A percentile compares a stretch with the other conserved stretches of the same genome.
phyloP scores from a whole-genome alignment of 1,139 yeast species.

The Pichia sp. region DNA sequence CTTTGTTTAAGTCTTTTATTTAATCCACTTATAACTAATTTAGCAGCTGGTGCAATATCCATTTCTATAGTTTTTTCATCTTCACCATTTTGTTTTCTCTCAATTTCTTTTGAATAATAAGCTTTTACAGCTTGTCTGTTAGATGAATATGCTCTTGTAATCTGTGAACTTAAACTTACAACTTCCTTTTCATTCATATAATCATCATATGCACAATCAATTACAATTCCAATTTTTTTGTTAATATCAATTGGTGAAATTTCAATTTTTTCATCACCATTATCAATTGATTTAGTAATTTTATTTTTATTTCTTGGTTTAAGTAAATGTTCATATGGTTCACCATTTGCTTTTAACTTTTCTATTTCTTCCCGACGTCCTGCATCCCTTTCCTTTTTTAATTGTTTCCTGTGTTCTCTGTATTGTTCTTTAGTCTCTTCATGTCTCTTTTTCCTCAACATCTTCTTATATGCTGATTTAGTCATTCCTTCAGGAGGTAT shows the following conservation, averaged over 20 bases:
- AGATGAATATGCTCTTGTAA: slow-evolving; percentile 75
- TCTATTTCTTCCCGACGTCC: slow-evolving; percentile 31
- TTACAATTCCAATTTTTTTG: slow-evolving; percentile 48
- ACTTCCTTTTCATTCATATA: slow-evolving; percentile 79
- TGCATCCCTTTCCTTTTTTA: slow-evolving; percentile 41
- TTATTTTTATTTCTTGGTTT: slow-evolving; percentile 20
- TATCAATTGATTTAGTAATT: slow-evolving; percentile 23
- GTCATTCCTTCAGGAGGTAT: slow-evolving; percentile 77
- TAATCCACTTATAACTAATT: slow-evolving; percentile 58
- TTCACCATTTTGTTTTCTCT: background rate
- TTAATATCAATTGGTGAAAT: slow-evolving; percentile 26
- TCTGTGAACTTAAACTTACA: slow-evolving; percentile 70
- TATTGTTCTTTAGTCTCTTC: slow-evolving; percentile 60
- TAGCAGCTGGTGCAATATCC: slow-evolving; percentile 39
- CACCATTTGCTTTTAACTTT: slow-evolving; percentile 25
- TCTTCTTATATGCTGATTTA: slow-evolving; percentile 73
- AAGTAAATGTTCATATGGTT: slow-evolving; percentile 27
- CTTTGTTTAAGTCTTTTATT: slow-evolving; percentile 59
- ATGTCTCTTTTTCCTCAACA: slow-evolving; percentile 52
- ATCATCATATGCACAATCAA: slow-evolving; percentile 90
- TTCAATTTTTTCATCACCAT: slow-evolving; percentile 21
- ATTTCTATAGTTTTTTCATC: background rate
- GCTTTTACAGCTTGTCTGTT: slow-evolving; percentile 49
- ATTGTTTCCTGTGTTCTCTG: slow-evolving; percentile 44
- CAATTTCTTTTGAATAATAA: slow-evolving; percentile 9